Evolutionary conservation across 2,329 filamentous ascomycete species (phyloP).

Genomic region (Microsporum canis): DNA sequence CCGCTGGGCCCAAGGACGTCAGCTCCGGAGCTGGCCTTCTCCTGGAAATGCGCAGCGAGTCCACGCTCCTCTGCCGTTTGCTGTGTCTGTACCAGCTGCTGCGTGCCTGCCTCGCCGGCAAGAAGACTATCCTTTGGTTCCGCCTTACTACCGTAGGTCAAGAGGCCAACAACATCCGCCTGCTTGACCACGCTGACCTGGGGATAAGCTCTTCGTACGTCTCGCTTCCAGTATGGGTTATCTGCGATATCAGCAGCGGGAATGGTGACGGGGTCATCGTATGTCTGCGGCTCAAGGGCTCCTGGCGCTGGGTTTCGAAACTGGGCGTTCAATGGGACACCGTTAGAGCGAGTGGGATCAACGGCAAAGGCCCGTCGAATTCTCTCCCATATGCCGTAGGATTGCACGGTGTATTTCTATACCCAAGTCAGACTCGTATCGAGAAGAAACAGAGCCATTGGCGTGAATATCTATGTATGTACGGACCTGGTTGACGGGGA

Average conservation of each 20-base stretch:
- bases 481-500: conserved; percentile 29
- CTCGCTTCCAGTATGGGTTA: conserved; percentile 95
- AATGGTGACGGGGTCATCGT: conserved; percentile 71
- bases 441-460: background rate
- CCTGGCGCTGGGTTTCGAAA: conserved; percentile 81
- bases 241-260: conserved; percentile 82
- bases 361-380: conserved; percentile 69
- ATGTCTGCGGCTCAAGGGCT: conserved; percentile 54
- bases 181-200: conserved; percentile 68
- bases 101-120: conserved; percentile 60
- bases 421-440: background rate
- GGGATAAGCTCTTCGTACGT: conserved; percentile 72
- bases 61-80: conserved; percentile 62
- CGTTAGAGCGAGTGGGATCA: conserved; percentile 79
- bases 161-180: conserved; percentile 70
- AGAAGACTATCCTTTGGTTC: conserved; percentile 64
- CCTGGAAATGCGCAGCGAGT: conserved; percentile 62
- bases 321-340: conserved; percentile 83
- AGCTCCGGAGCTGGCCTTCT: conserved; percentile 43
- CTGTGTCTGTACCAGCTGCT: conserved; percentile 64
- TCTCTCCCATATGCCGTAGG: conserved; percentile 74
- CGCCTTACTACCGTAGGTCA: conserved; percentile 72
- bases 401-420: conserved; percentile 94
- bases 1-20: conserved; percentile 62
- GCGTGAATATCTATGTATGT: background rate